phyloP scores from a whole-genome alignment of 345 rosid genomes.

The Barbarea vulgaris region DNA sequence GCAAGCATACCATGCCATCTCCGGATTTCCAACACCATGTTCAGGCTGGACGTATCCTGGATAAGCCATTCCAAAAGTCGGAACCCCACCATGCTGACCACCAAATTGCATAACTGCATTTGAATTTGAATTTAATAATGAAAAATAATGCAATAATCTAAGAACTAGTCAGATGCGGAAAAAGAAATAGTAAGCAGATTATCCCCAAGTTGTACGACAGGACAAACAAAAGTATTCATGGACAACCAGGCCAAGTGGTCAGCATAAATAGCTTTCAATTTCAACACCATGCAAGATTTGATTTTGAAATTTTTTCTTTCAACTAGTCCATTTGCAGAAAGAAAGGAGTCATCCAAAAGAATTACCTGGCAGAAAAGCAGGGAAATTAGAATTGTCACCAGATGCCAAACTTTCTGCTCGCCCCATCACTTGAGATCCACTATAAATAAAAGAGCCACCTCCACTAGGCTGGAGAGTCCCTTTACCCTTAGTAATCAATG shows the following conservation, averaged over 20 bases:
- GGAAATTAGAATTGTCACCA: conserved; percentile 79
- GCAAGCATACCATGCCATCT: conserved; percentile 86
- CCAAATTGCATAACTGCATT: conserved; percentile 80
- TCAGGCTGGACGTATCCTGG: conserved; percentile 67
- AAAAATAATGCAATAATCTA: not conserved
- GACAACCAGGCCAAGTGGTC: conserved; percentile 7
- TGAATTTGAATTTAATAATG: conserved; percentile 3
- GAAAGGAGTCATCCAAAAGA: conserved; percentile 2
- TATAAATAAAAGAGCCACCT: conserved; percentile 64
- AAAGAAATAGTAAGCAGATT: not conserved
- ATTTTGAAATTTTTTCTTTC: not conserved
- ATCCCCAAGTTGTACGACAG: not conserved
- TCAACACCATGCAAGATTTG: conserved; percentile 6
- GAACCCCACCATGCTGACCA: conserved; percentile 96
- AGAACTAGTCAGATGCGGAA: not conserved
- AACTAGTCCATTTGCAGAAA: conserved; percentile 1
- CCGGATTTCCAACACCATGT: conserved; percentile 82
- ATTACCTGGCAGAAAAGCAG: conserved; percentile 86
- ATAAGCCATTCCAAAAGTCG: conserved; percentile 97
- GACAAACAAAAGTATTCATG: not conserved
- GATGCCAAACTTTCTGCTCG: conserved; percentile 61
- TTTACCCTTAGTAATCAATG: conserved; percentile 68
- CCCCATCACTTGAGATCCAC: conserved; percentile 76
- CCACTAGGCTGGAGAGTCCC: conserved; percentile 62
- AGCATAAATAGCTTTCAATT: conserved; percentile 8